These are phyloP conservation scores for Francoa sonchifolia DNA, from an alignment of 441 rosid species.

Conservation along the genomic window DNA sequence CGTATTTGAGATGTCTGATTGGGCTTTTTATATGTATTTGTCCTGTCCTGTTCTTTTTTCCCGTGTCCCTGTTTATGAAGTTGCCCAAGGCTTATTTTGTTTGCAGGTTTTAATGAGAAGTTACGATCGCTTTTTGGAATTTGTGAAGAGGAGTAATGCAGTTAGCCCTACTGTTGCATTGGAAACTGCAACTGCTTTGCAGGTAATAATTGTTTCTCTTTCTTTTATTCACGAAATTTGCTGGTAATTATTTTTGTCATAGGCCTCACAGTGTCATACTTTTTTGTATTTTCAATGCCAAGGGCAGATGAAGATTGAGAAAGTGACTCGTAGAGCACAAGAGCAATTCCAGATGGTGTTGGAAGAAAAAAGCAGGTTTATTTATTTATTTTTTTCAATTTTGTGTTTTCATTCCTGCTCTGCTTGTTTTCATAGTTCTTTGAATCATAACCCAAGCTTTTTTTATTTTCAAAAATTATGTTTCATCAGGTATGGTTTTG, in stretches of 20 bases:
- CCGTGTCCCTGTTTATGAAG: too few species aligned
- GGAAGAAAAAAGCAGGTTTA: slow-evolving; percentile 94
- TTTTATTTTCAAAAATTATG: too few species aligned
- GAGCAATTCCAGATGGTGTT: slow-evolving; percentile 92
- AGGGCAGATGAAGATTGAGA: slow-evolving; percentile 77
- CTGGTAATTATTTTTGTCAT: too few species aligned
- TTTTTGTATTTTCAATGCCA: slow-evolving; percentile 9
- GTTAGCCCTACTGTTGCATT: slow-evolving; percentile 87
- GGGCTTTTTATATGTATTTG: too few species aligned
- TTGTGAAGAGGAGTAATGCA: slow-evolving; percentile 91
- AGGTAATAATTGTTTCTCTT: slow-evolving; percentile 56
- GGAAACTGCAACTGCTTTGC: slow-evolving; percentile 97
- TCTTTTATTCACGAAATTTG: slow-evolving; percentile 2
- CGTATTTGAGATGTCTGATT: too few species aligned
- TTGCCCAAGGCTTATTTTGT: too few species aligned
- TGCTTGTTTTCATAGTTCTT: too few species aligned
- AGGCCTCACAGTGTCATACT: too few species aligned
- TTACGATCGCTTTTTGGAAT: slow-evolving; percentile 80
- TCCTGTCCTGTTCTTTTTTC: too few species aligned
- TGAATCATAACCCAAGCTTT: too few species aligned
- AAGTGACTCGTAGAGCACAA: slow-evolving; percentile 95
- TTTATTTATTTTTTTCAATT: slow-evolving; percentile 7
- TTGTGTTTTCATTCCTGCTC: too few species aligned
- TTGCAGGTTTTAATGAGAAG: slow-evolving; percentile 82
- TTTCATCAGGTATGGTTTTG: too few species aligned